Percentiles rank a stretch among this genome's conserved stretches.
These are phyloP conservation scores for Boletus sp. DNA, from an alignment of 768 basidiomycete species.

Conservation along the genomic window DNA sequence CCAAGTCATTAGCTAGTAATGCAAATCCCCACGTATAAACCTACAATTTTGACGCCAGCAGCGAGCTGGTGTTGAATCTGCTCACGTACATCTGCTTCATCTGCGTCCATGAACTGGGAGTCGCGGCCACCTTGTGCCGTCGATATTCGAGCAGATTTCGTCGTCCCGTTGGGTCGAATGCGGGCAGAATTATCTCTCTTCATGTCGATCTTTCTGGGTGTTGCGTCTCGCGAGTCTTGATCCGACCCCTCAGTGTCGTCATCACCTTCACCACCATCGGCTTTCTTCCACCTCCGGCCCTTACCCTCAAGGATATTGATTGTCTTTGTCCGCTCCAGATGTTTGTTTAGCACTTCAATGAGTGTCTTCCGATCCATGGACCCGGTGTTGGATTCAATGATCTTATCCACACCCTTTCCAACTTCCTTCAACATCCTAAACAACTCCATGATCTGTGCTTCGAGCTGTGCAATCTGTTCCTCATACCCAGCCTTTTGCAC, in stretches of 20 bases:
- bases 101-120: constrained; percentile 90
- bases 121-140: constrained; percentile 50
- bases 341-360: constrained; percentile 75
- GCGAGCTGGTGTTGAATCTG: constrained; percentile 86
- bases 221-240: constrained; percentile 54
- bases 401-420: constrained; percentile 70
- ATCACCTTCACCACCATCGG: constrained; percentile 33
- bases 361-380: constrained; percentile 79
- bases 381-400: constrained; percentile 59
- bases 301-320: constrained; percentile 84
- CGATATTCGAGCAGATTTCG: constrained; percentile 38
- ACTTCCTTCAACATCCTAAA: constrained; percentile 92
- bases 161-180: constrained; percentile 27
- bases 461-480: constrained; percentile 83
- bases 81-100: constrained; percentile 77
- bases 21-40: constrained; percentile 21
- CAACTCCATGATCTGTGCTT: constrained; percentile 89
- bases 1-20: constrained; percentile 13
- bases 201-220: constrained; percentile 54
- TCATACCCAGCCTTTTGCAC: constrained; percentile 79
- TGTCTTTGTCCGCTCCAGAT: constrained; percentile 80
- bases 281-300: constrained; percentile 31
- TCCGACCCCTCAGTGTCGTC: constrained; percentile 39
- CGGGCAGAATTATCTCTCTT: constrained; percentile 37
- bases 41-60: constrained; percentile 69